Evolutionary conservation across 192 early-diverging fungal genomes (phyloP).

Genomic region (Coemansia sp.): DNA sequence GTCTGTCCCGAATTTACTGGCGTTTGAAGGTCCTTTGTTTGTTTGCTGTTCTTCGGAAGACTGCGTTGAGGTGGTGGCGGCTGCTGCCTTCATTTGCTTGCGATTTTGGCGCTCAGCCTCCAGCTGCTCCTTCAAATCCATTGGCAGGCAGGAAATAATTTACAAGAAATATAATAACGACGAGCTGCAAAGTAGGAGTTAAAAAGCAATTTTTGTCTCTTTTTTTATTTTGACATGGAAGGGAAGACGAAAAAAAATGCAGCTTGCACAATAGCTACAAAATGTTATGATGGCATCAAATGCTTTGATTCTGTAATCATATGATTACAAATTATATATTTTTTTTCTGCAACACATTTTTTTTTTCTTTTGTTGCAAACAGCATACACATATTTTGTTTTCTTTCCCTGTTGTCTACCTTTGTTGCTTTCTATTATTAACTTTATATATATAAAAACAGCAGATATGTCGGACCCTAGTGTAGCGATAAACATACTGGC

Average conservation of each 20-base stretch:
- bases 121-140: constrained; percentile 38
- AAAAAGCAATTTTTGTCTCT: neutral
- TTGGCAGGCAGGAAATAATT: constrained; percentile 13
- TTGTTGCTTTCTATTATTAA: neutral
- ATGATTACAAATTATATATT: no score
- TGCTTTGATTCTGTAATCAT: no score
- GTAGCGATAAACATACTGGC: constrained; percentile 27
- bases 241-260: no score
- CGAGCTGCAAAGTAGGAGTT: neutral
- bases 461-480: constrained; percentile 6
- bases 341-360: no score
- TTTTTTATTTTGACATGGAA: no score
- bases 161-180: neutral
- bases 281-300: no score
- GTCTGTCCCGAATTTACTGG: constrained; percentile 5
- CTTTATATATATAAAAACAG: neutral
- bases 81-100: constrained; percentile 11
- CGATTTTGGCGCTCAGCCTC: constrained; percentile 41
- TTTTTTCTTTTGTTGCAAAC: neutral
- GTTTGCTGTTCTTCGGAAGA: constrained; percentile 2
- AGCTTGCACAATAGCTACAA: no score
- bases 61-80: neutral
- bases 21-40: neutral
- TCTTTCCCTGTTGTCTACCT: neutral
- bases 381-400: no score